These are phyloP conservation scores for Lachancea lanzarotensis DNA, from an alignment of 805 yeast genomes.

Conservation along the genomic window DNA sequence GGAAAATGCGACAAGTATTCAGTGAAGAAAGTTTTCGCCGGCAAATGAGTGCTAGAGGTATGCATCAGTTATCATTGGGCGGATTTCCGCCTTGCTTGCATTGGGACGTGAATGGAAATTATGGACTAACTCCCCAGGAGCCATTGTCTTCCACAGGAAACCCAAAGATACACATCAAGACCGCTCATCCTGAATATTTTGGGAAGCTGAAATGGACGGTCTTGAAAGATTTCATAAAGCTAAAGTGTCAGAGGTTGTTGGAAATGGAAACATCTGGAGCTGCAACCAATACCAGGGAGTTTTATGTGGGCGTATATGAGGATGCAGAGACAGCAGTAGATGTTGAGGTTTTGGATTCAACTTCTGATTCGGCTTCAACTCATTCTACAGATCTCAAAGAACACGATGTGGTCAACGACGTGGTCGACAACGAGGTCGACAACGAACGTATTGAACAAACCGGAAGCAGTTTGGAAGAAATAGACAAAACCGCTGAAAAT, in stretches of 20 bases:
- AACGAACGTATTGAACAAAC: conserved; percentile 9
- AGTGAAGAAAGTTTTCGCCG: conserved; percentile 30
- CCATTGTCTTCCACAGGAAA: background rate
- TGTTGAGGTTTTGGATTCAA: background rate
- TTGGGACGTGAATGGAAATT: conserved; percentile 14
- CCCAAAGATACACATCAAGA: conserved; percentile 10
- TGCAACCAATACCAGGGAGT: conserved; percentile 27
- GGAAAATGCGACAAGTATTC: conserved; percentile 27
- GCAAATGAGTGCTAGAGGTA: conserved; percentile 32
- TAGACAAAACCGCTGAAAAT: background rate
- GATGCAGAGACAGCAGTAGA: conserved; percentile 16
- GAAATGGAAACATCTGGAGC: conserved; percentile 9
- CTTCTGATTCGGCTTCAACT: background rate
- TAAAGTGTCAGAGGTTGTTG: conserved; percentile 27
- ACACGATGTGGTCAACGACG: conserved; percentile 8
- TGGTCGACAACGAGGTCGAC: conserved; percentile 11
- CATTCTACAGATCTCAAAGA: conserved; percentile 5
- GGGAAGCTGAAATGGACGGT: conserved; percentile 34
- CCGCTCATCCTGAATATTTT: conserved; percentile 23
- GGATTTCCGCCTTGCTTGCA: conserved; percentile 32
- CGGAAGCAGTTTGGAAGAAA: background rate
- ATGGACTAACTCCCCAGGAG: conserved; percentile 4
- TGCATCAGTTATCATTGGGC: conserved; percentile 28
- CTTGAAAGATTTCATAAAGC: conserved; percentile 34
- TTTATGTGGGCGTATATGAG: conserved; percentile 33